Conservation (phyloP, 768 basidiomycete species). For the Chalciporus pseudorubinellus region DNA sequence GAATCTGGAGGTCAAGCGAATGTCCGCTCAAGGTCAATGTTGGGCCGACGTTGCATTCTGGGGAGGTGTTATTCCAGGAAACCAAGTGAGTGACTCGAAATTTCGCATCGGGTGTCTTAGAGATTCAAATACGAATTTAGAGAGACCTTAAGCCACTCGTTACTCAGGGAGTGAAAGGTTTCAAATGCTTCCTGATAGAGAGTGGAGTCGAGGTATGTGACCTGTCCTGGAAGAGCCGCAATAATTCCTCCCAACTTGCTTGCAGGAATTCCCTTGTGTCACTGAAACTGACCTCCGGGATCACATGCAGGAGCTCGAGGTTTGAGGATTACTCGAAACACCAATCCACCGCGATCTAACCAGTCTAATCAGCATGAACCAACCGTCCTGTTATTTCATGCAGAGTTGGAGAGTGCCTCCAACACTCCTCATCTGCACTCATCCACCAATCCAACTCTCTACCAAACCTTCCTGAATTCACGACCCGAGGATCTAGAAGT, state of each 20-base stretch:
- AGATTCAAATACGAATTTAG: constrained; percentile 36
- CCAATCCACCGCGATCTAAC: constrained; percentile 8
- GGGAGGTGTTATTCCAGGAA: constrained; percentile 93
- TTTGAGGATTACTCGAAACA: constrained; percentile 24
- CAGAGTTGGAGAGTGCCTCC: constrained; percentile 62
- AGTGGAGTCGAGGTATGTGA: constrained; percentile 84
- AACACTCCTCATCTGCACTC: constrained; percentile 14
- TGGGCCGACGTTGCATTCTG: constrained; percentile 74
- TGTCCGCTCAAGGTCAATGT: constrained; percentile 67
- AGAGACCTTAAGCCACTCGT: constrained; percentile 72
- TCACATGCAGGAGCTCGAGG: constrained; percentile 78
- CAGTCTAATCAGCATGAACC: constrained; percentile 48
- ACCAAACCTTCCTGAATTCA: constrained; percentile 82
- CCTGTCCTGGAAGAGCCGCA: constrained; percentile 1
- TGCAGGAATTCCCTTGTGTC: constrained; percentile 91
- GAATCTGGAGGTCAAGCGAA: constrained; percentile 69
- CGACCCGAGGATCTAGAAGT: constrained; percentile 80
- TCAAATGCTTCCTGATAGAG: constrained; percentile 96
- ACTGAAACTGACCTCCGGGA: constrained; percentile 59
- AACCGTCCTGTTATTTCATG: constrained; percentile 86
- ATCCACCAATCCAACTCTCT: constrained; percentile 49
- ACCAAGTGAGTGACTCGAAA: constrained; percentile 52
- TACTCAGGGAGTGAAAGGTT: constrained; percentile 82
- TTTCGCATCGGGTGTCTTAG: not conserved
- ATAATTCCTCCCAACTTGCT: not conserved